phyloP scores from a whole-genome alignment of 2,329 filamentous ascomycete species.

The Colletotrichum chrysophilum region DNA sequence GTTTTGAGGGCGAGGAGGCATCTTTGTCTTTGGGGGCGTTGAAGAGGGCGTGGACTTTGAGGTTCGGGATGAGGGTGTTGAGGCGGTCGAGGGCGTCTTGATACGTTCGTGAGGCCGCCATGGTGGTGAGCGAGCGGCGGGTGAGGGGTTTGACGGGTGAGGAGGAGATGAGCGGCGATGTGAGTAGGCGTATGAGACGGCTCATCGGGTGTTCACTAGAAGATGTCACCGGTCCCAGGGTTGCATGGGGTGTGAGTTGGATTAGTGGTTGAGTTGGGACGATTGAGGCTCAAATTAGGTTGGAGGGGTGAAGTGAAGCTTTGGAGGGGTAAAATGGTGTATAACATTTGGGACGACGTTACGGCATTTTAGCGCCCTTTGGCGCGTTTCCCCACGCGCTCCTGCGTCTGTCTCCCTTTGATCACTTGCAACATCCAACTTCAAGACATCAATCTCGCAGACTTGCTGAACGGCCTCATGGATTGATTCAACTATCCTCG shows the following conservation, averaged over 20 bases:
- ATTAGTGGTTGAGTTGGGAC: not conserved
- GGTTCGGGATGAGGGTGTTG: slow-evolving; percentile 23
- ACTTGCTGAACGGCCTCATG: not conserved
- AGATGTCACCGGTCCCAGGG: not conserved
- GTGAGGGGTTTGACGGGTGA: not conserved
- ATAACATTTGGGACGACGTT: not conserved
- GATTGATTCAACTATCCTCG: not conserved
- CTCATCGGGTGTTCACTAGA: not conserved
- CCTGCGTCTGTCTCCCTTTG: not conserved
- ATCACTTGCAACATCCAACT: not conserved
- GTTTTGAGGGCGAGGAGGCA: not conserved
- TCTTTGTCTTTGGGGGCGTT: not conserved
- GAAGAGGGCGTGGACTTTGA: slow-evolving; percentile 21
- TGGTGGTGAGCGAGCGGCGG: not conserved
- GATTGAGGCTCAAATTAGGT: not conserved
- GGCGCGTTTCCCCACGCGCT: not conserved
- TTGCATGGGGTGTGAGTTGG: not conserved
- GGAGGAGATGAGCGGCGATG: not conserved
- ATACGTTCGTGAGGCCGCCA: slow-evolving; percentile 18
- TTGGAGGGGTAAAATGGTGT: not conserved
- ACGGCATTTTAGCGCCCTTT: not conserved
- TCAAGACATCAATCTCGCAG: not conserved
- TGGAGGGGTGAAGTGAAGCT: not conserved
- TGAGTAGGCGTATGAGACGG: not conserved
- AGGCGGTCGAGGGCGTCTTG: slow-evolving; percentile 15